A percentile compares a stretch with the other conserved stretches of the same genome.
phyloP scores from a whole-genome alignment of 2,329 filamentous ascomycete genomes.

The Colletotrichum lini region DNA sequence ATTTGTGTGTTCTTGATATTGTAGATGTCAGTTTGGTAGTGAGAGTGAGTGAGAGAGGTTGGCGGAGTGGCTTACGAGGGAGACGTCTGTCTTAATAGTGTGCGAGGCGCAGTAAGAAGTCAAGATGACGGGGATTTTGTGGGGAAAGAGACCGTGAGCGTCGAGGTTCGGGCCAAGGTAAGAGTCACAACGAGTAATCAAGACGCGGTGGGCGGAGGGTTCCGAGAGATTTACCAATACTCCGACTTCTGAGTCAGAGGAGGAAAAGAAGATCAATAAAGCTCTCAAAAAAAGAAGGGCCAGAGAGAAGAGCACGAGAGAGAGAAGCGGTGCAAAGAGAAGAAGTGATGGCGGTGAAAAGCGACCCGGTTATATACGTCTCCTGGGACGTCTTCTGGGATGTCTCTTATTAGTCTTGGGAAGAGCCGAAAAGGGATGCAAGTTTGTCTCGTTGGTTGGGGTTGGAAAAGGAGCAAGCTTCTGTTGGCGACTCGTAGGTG shows the following conservation, averaged over 20 bases:
- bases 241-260: neutral
- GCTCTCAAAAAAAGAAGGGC: neutral
- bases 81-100: slow-evolving; percentile 21
- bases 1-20: neutral
- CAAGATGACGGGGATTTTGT: slow-evolving; percentile 40
- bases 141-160: slow-evolving; percentile 14
- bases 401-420: neutral
- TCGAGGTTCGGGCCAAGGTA: slow-evolving; percentile 13
- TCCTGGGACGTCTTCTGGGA: neutral
- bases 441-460: slow-evolving; percentile 40
- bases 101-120: slow-evolving; percentile 12
- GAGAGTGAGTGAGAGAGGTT: neutral
- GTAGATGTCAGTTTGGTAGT: neutral
- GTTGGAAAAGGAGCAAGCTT: slow-evolving; percentile 8
- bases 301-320: slow-evolving; percentile 21
- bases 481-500: slow-evolving; percentile 32
- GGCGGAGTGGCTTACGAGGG: slow-evolving; percentile 6
- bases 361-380: slow-evolving; percentile 32
- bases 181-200: slow-evolving; percentile 27
- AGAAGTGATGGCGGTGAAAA: slow-evolving; percentile 32
- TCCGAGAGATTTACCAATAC: neutral
- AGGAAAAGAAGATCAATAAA: neutral
- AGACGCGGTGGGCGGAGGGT: slow-evolving; percentile 13
- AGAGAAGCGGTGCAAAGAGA: slow-evolving; percentile 11
- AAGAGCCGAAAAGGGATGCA: slow-evolving; percentile 36